Base-by-base conservation (phyloP, 495 filamentous ascomycete genomes). In the Coniosporium apollinis region DNA sequence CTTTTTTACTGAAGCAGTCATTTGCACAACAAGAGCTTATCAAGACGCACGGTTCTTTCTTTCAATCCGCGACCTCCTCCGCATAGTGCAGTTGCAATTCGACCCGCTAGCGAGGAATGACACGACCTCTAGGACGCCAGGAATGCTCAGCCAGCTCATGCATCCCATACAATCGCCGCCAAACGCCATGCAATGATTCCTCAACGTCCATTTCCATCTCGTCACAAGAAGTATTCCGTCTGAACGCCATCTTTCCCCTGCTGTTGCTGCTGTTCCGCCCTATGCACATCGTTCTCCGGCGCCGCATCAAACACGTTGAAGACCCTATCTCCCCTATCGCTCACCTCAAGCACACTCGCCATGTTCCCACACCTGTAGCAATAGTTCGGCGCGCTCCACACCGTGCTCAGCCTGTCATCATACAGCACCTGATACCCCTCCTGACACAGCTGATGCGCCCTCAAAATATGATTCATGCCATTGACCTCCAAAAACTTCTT, bases 381-480 rank as follows among this genome's bases (percentile, higher is more conserved):
- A 56, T 97, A 97, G 53, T 97, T 97, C 1, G 89, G 89, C 30
- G 89, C 89, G 51, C 82, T 91, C 89, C 89, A 97, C 3, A 97
- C 89, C 3, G 91, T 96, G 56, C 80, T 89, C 35, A 97, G 60
- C 15, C 75, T 75, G 56, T 94, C 85, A 52, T 94, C 89, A 55
- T 89, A 97, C 4, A 97, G 68, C 35, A 93, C 76, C 58, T 94
- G 86, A 55, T 82, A 97, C 0, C 89, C 89, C 56, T 97, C 89
- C 52, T 97, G 86, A 50, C 89, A 97, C 0, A 97, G 69, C 62
- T 97, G 89, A 54, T 97, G 89, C 7, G 89, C 89, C 2, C 89
- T 82, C 28, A 97, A 59, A 41, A 97, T 97, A 56, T 97, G 89
- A 14, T 74, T 81, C 86, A 96, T 94, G 44, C 69, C 75, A 55